Base-by-base conservation (phyloP, 169 alveolate genomes). In the Eimeria zaria region DNA sequence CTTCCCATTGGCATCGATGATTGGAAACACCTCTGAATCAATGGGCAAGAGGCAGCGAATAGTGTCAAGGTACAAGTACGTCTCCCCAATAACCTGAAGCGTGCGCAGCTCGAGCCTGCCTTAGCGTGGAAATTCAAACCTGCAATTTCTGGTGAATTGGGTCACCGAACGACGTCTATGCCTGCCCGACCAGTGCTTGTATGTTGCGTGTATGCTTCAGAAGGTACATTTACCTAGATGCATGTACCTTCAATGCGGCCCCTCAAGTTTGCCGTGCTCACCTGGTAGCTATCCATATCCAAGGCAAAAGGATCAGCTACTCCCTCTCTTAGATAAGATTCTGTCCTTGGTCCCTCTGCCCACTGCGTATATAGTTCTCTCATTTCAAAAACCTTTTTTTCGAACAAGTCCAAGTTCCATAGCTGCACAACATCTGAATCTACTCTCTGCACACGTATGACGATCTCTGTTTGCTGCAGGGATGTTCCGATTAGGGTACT, bases 281-380 rank as follows among this genome's bases (percentile, higher is more conserved):
- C 96, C 87, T 83, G 96, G 96, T 93, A 93, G 80, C 94, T 80
- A 60, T 95, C 97, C 53, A 85, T 85, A 53, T 95, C 97, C 55
- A 73, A 46, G 0, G 95, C 97, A 41, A 95, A 87, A 18, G 97
- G 97, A 78, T 95, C 95, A 11, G 30, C 27, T 55, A 33, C 69
- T 7, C 95, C 97, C 30, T 73, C 95, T 24, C 64, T 90, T 16
- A 46, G 46, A n/a, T 58, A 64, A 22, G 92, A 58, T 27, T 87
- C 88, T 41, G 62, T 73, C 33, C 62, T 71, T 20, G 94, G 44
- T 7, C 90, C 91, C 1, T 81, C 64, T 46, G 88, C 73, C 88
- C 84, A 85, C 33, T 84, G 95, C 44, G 48, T 95, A 58, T 74
- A 85, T 53, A 95, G 64, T 46, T 95, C 97, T 22, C 97, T 67